These are phyloP conservation scores for Colletotrichum spaethianum DNA, from an alignment of 2,329 filamentous ascomycete genomes.

Conservation along the genomic window DNA sequence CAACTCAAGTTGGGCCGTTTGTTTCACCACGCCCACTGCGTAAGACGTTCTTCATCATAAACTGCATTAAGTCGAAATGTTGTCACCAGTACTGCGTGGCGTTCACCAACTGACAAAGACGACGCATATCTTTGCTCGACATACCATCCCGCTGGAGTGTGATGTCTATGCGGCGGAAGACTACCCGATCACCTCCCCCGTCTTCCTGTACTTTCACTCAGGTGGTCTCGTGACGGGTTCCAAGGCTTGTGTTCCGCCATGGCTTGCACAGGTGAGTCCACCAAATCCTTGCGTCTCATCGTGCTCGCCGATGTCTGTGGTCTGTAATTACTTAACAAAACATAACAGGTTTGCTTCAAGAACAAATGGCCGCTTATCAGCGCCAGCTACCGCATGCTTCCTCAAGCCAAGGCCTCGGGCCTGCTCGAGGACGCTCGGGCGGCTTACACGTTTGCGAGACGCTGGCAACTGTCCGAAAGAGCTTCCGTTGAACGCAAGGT, in stretches of 20 bases:
- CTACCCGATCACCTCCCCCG: conserved; percentile 45
- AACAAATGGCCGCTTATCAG: conserved; percentile 53
- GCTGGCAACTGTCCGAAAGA: conserved; percentile 36
- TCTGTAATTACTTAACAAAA: not conserved
- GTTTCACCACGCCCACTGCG: not conserved
- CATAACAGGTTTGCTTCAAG: conserved; percentile 47
- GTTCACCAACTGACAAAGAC: conserved; percentile 41
- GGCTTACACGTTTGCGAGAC: conserved; percentile 50
- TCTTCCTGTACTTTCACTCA: conserved; percentile 56
- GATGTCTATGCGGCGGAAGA: conserved; percentile 50
- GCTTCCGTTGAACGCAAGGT: conserved; percentile 44
- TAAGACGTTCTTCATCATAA: not conserved
- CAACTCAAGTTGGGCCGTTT: not conserved
- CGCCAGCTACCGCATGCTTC: conserved; percentile 53
- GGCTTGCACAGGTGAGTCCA: conserved; percentile 52
- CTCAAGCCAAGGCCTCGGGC: conserved; percentile 47
- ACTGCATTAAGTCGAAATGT: not conserved
- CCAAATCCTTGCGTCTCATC: not conserved
- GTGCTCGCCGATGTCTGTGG: not conserved
- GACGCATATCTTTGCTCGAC: conserved; percentile 49
- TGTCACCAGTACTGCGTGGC: not conserved
- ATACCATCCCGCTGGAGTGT: conserved; percentile 52
- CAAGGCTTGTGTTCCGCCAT: conserved; percentile 51
- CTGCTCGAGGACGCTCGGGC: conserved; percentile 50
- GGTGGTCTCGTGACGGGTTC: conserved; percentile 53